Base-by-base conservation (phyloP, 106 monocot species). In the Ottelia alismoides region DNA sequence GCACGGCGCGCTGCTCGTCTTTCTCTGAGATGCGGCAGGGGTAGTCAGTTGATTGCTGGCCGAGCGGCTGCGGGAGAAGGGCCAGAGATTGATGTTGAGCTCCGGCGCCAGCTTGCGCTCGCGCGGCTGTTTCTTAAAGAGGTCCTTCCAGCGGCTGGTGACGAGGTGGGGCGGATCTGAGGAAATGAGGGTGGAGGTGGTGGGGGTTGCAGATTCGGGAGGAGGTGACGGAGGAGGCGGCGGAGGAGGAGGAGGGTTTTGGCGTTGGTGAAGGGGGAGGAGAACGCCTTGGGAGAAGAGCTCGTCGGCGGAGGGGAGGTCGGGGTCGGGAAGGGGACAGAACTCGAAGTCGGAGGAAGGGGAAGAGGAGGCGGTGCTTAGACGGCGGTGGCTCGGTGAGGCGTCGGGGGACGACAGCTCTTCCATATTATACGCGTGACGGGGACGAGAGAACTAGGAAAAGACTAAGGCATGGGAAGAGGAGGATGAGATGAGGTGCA, bases 31-130 rank as follows among this genome's bases (percentile, higher is more conserved):
- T 11, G 56, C 47, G 0, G 57, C 22, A 22, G 0, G 21, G 14
- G 30, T 11, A 20, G 49, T 0, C 51, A 51, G 35, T 16, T 58
- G 27, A 27, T 63, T 47, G 1, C 98, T 90, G 1, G 92, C 80
- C 2, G 92, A 93, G 27, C 75, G 71, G 72, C 92, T 87, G 55
- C 87, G 45, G n/a, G 80, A 69, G 66, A 93, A 93, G 0, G 92
- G 92, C 92, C 92, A 93, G 53, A 93, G 75, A 57, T 83, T 83
- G 68, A 92, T 80, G 63, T 83, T 80, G 28, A 87, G 67, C 63
- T 92, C 83, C n/a, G 76, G 65, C 1, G 66, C 51, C 47, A 9
- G 31, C 21, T 44, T 47, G 22, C 54, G 27, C 18, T 45, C 55
- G 27, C 48, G 24, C 29, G 56, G 40, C 20, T 31, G 20, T 25